Evolutionary conservation across 225 moss, liverwort and hornwort genomes (phyloP).

Genomic region (Thuidium tamariscinum): DNA sequence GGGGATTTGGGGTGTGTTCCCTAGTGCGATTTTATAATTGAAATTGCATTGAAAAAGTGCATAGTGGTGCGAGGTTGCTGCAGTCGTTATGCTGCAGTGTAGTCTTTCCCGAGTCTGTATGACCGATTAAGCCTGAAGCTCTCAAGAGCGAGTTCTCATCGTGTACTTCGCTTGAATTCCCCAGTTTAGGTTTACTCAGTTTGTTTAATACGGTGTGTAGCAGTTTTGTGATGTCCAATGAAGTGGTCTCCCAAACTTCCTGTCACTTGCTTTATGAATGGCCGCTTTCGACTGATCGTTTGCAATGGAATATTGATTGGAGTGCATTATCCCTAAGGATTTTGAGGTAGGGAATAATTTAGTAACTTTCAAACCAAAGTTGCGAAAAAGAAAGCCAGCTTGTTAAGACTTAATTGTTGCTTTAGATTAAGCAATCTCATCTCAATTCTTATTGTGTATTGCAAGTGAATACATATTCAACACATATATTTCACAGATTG

Average conservation of each 20-base stretch:
- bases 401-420: too few relatives aligned
- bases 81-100: neutral
- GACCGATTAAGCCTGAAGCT: neutral
- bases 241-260: neutral
- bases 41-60: neutral
- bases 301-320: too few relatives aligned
- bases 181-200: neutral
- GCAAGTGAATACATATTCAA: too few relatives aligned
- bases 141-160: neutral
- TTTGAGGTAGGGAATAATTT: too few relatives aligned
- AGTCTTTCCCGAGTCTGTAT: neutral
- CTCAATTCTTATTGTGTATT: too few relatives aligned
- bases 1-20: neutral
- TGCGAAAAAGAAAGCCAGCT: too few relatives aligned
- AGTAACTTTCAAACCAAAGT: neutral
- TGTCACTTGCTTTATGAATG: neutral
- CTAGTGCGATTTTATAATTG: neutral
- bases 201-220: neutral
- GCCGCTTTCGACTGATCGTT: neutral
- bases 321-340: neutral
- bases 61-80: neutral
- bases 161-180: neutral
- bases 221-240: neutral
- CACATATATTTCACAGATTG: too few relatives aligned
- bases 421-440: neutral